Conservation (phyloP, 345 rosid species). For the Eucalyptus urophylla region DNA sequence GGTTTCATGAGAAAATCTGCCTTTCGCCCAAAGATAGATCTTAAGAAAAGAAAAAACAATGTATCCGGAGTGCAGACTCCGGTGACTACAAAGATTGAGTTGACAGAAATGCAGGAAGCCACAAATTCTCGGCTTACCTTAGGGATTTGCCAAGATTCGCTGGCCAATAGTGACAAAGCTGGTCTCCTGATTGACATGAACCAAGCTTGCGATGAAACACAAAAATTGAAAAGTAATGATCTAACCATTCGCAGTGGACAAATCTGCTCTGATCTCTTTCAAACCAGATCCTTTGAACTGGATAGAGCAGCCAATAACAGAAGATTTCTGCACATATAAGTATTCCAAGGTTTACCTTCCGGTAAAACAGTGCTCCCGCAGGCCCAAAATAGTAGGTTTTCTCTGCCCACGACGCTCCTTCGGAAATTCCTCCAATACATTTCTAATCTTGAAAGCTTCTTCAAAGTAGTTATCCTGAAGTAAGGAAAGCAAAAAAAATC, state of each 20-base stretch:
- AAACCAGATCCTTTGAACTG: neutral
- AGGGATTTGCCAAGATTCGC: slow-evolving; percentile 87
- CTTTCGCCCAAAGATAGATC: neutral
- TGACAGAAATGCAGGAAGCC: neutral
- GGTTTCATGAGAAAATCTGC: neutral
- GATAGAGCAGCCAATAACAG: neutral
- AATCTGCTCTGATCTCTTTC: neutral
- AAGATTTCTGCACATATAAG: neutral
- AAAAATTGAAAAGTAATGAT: neutral
- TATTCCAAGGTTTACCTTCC: slow-evolving; percentile 57
- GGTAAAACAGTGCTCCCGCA: slow-evolving; percentile 94
- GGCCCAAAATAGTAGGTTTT: slow-evolving; percentile 81
- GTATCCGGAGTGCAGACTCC: neutral
- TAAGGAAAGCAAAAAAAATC: neutral
- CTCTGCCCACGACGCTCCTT: slow-evolving; percentile 29
- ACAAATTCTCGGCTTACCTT: slow-evolving; percentile 31
- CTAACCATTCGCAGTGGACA: neutral
- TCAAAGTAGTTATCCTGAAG: slow-evolving; percentile 92
- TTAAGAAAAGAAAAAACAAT: neutral
- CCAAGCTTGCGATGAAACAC: slow-evolving; percentile 99
- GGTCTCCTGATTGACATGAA: slow-evolving; percentile 98
- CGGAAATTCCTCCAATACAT: slow-evolving; percentile 67
- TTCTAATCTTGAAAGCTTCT: slow-evolving; percentile 97
- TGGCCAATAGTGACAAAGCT: slow-evolving; percentile 96
- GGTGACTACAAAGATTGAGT: neutral